phyloP scores from a whole-genome alignment of 164 flowering plant genomes.

The Akebia trifoliata region DNA sequence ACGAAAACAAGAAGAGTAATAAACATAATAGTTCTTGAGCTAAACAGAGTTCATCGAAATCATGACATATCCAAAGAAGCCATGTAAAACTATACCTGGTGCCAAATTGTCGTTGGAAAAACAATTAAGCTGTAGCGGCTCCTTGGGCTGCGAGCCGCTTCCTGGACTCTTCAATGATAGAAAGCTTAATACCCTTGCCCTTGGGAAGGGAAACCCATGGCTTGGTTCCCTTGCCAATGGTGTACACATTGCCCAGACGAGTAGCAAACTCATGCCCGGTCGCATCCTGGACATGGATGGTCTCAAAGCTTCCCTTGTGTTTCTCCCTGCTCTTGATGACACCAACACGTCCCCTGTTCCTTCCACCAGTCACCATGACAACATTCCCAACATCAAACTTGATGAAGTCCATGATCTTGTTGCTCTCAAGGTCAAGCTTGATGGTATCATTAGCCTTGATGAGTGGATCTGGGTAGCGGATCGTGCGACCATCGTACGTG shows the following conservation, averaged over 20 bases:
- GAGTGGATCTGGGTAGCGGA: constrained; percentile 81
- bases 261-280: constrained; percentile 78
- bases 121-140: constrained; percentile 30
- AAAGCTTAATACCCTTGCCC: constrained; percentile 59
- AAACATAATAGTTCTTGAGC: too few species aligned
- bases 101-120: too few species aligned
- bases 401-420: constrained; percentile 70
- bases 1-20: too few species aligned
- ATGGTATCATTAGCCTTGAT: constrained; percentile 82
- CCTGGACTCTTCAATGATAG: constrained; percentile 57
- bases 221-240: constrained; percentile 51
- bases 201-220: constrained; percentile 62
- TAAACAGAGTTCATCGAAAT: too few species aligned
- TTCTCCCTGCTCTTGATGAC: constrained; percentile 73
- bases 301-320: constrained; percentile 79
- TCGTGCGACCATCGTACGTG: constrained; percentile 81
- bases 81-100: too few species aligned
- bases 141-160: constrained; percentile 42
- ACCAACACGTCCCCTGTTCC: constrained; percentile 81
- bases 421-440: constrained; percentile 60
- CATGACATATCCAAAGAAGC: too few species aligned
- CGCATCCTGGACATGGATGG: constrained; percentile 67
- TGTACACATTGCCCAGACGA: constrained; percentile 65
- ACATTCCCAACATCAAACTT: constrained; percentile 86
- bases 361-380: constrained; percentile 85